These are phyloP conservation scores for Fusarium brachygibbosum DNA, from an alignment of 2,329 filamentous ascomycete genomes.

Conservation along the genomic window DNA sequence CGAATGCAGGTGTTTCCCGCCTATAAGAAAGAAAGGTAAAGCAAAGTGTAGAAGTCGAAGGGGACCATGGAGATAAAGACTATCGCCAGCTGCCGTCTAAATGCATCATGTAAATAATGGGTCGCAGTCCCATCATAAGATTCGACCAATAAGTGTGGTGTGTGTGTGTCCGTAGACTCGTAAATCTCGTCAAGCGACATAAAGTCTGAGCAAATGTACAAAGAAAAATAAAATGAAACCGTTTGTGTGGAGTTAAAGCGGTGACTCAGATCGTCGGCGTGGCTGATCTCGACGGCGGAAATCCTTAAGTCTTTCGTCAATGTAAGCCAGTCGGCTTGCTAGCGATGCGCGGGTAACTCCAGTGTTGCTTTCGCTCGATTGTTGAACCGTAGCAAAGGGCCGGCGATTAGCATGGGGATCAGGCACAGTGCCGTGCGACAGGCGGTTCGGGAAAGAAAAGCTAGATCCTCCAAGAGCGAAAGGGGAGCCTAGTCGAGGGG, in stretches of 20 bases:
- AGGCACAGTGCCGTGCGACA: conserved; percentile 62
- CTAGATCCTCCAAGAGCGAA: conserved; percentile 66
- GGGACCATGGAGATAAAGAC: conserved; percentile 21
- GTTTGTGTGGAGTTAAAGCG: conserved; percentile 54
- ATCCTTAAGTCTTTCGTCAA: conserved; percentile 70
- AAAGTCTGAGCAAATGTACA: conserved; percentile 41
- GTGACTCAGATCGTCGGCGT: conserved; percentile 64
- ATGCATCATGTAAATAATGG: conserved; percentile 46
- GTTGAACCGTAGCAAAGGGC: conserved; percentile 71
- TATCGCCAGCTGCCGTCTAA: conserved; percentile 46
- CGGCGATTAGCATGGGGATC: conserved; percentile 61
- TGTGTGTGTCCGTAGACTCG: conserved; percentile 44
- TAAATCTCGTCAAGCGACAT: conserved; percentile 47
- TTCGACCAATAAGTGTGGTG: conserved; percentile 33
- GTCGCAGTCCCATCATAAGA: conserved; percentile 33
- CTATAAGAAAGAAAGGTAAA: conserved; percentile 34
- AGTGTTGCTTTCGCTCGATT: conserved; percentile 55
- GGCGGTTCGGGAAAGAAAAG: conserved; percentile 72
- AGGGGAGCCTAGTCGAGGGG: conserved; percentile 70
- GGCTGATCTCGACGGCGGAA: conserved; percentile 61
- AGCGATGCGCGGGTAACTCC: conserved; percentile 60
- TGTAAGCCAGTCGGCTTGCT: conserved; percentile 67
- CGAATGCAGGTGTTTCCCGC: conserved; percentile 7
- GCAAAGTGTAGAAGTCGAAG: conserved; percentile 22
- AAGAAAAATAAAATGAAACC: conserved; percentile 27